Evolutionary conservation across 2,329 filamentous ascomycete species (phyloP).

Genomic region (Tolypocladium endophyticum): DNA sequence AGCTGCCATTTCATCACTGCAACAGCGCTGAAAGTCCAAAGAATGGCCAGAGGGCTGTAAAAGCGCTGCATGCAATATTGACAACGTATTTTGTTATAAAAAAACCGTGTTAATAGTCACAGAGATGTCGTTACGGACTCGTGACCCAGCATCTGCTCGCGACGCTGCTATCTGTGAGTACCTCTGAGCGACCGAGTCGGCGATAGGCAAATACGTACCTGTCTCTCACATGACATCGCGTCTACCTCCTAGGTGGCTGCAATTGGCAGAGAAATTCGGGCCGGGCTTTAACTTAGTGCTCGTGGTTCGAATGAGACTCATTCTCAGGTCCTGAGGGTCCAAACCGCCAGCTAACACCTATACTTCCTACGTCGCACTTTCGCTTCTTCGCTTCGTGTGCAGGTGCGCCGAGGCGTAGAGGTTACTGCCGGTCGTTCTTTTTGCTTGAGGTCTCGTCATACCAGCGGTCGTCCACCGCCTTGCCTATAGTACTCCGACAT

Average conservation of each 20-base stretch:
- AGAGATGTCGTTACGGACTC: neutral
- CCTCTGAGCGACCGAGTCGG: neutral
- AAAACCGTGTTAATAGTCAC: neutral
- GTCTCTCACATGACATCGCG: constrained; percentile 4
- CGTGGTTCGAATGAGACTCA: neutral
- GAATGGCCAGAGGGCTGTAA: no score
- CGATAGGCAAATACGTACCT: neutral
- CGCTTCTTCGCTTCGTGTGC: neutral
- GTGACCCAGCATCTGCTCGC: neutral
- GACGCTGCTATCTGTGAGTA: neutral
- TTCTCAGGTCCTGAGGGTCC: neutral
- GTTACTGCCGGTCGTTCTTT: neutral
- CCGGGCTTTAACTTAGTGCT: neutral
- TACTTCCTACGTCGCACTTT: neutral
- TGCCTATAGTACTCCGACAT: neutral
- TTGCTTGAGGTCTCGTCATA: neutral
- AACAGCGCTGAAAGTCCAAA: neutral
- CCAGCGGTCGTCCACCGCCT: neutral
- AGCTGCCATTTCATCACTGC: neutral
- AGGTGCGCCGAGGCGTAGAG: neutral
- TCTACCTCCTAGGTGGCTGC: neutral
- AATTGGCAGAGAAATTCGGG: neutral
- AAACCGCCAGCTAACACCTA: neutral
- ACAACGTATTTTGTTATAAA: no score
- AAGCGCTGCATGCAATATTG: neutral